phyloP scores from a whole-genome alignment of 2,329 filamentous ascomycete genomes.

The Botrytis fabae region DNA sequence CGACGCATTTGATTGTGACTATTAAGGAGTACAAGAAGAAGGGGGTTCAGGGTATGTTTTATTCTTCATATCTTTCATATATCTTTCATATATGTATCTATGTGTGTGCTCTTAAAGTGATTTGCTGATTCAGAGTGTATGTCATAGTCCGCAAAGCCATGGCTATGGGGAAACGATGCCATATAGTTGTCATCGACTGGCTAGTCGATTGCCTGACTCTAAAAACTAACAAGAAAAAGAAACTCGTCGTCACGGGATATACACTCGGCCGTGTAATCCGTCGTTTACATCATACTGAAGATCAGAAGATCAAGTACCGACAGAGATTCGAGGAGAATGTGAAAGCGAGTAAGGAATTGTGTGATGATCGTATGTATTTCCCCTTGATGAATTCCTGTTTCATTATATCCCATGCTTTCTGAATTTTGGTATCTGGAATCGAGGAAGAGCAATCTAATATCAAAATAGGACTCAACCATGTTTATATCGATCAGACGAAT shows the following conservation, averaged over 20 bases:
- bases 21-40: constrained; percentile 57
- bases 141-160: constrained; percentile 45
- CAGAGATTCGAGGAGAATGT: constrained; percentile 41
- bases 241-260: constrained; percentile 27
- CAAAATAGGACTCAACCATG: constrained; percentile 56
- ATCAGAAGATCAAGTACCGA: constrained; percentile 44
- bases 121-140: not conserved
- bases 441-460: constrained; percentile 8
- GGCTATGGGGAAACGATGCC: constrained; percentile 40
- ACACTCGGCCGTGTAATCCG: constrained; percentile 31
- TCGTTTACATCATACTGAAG: constrained; percentile 40
- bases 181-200: constrained; percentile 51
- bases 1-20: constrained; percentile 74
- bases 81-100: not conserved
- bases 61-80: not conserved
- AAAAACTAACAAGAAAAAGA: constrained; percentile 39
- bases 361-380: constrained; percentile 51
- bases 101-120: not conserved
- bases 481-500: constrained; percentile 62
- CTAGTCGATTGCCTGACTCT: constrained; percentile 44
- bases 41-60: constrained; percentile 30
- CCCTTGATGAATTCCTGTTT: not conserved
- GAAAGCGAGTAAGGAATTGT: constrained; percentile 44
- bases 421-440: not conserved
- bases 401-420: not conserved